Evolutionary conservation across 129 eudicot genomes (phyloP).

Genomic region (Flaveria robusta): DNA sequence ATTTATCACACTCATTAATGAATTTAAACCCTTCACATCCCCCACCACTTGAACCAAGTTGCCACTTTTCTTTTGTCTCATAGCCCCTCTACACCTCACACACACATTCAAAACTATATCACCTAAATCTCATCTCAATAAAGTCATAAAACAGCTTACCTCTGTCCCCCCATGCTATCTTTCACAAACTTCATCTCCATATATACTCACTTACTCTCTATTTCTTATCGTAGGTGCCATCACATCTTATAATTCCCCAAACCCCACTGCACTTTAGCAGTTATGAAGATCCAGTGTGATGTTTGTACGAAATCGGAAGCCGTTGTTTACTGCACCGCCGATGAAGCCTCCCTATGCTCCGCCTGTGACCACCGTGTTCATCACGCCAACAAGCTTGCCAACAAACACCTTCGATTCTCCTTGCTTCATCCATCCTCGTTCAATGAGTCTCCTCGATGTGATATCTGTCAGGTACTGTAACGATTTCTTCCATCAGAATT

Average conservation of each 20-base stretch:
- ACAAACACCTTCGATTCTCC: conserved; percentile 67
- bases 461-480: conserved; percentile 72
- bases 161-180: conserved; percentile 17
- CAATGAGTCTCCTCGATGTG: conserved; percentile 66
- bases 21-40: conserved; percentile 1
- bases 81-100: background rate
- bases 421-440: conserved; percentile 52
- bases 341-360: conserved; percentile 82
- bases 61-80: conserved; percentile 16
- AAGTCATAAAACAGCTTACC: conserved; percentile 30
- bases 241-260: conserved; percentile 32
- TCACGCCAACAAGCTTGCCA: conserved; percentile 88
- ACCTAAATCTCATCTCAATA: background rate
- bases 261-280: conserved; percentile 7
- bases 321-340: conserved; percentile 72
- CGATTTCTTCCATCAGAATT: background rate
- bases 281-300: conserved; percentile 92
- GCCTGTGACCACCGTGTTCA: conserved; percentile 76
- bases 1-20: no score
- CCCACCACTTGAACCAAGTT: conserved; percentile 17
- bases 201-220: background rate
- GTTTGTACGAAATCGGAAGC: conserved; percentile 76
- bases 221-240: conserved; percentile 15
- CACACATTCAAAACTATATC: conserved; percentile 9
- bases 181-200: background rate